A percentile compares a stretch with the other conserved stretches of the same genome.
Evolutionary conservation across 169 alveolate genomes (phyloP).

Genomic region (Fabrea salina): DNA sequence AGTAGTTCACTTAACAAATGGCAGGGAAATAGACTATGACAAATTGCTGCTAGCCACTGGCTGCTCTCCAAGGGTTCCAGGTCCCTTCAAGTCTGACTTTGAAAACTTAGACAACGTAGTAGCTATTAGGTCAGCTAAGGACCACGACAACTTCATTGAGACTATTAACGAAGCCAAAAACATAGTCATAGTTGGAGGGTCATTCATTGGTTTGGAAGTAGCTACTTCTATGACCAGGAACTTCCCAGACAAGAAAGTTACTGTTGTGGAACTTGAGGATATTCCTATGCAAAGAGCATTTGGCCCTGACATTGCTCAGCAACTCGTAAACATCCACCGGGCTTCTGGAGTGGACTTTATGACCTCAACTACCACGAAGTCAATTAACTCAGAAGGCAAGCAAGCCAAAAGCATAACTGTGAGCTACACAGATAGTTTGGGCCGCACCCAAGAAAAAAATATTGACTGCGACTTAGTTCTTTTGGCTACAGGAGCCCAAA

Average conservation of each 20-base stretch:
- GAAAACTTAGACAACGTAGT: not conserved
- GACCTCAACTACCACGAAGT: no score
- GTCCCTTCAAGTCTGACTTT: not conserved
- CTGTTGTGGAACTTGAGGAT: not conserved
- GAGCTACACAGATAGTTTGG: not conserved
- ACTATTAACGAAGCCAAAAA: not conserved
- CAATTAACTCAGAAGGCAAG: not conserved
- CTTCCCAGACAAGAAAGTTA: not conserved
- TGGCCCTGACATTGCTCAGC: not conserved
- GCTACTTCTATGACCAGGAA: not conserved
- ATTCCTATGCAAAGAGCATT: not conserved
- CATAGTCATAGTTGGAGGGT: not conserved
- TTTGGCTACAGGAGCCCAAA: conserved; percentile 17
- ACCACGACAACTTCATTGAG: not conserved
- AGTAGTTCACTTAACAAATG: not conserved
- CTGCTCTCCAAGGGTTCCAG: conserved; percentile 1
- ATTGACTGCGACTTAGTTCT: not conserved
- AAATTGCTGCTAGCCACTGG: conserved; percentile 22
- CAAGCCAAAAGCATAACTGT: not conserved
- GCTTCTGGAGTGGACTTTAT: no score
- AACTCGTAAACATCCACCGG: no score
- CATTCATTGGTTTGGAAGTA: conserved; percentile 10
- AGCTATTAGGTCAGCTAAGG: conserved; percentile 1
- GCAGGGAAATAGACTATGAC: not conserved
- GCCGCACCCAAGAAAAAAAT: not conserved